Evolutionary conservation across 169 alveolate species (phyloP), one percentile per base, ranked within the genome.

Genomic region (Eimeria brunetti): DNA sequence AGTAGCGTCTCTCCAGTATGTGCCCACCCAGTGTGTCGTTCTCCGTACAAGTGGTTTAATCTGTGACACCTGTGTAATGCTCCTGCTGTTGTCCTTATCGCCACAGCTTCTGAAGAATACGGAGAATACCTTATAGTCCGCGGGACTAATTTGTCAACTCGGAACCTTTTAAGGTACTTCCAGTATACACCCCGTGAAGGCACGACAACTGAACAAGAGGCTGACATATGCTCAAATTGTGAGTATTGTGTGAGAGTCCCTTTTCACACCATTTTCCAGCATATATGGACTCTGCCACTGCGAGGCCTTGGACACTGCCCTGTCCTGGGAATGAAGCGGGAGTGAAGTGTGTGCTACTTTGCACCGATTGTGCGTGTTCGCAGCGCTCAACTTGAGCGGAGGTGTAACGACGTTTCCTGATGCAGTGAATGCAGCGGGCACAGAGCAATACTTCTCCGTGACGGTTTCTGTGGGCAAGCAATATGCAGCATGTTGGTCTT

Each of bases 401-500:
- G 93, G 83, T 2, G 30, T 49, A 18, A 67, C 93, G 18, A 86
- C 92, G 67, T 86, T 30, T 30, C 92, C 92, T 41, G 93, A 92
- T 38, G 83, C 46, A 22, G 93, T 92, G 73, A 71, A 83, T 24
- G 73, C 85, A 18, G 75, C 76, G 27, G 96, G 88, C 58, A 41
- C 76, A 89, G 93, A 81, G 69, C 88, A 62, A 53, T 56, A 83
- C 46, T 62, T 81, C 69, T 83, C 67, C 8, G 80, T 69, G n/a
- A 51, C 88, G 8, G 78, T 51, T 30, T 83, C 96, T 16, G 80
- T 51, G 93, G 96, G 96, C 8, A 60, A 53, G 36, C 93, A 88
- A 33, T 92, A 92, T 49, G 81, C 88, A 41, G 86, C 89, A 18
- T 92, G 96, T 80, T 92, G 96, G 96, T 92, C 96, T 12, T 80